Percentiles rank a stretch among this genome's conserved stretches.
Evolutionary conservation across 2,329 filamentous ascomycete genomes (phyloP).

Genomic region (Hymenoscyphus scutula): DNA sequence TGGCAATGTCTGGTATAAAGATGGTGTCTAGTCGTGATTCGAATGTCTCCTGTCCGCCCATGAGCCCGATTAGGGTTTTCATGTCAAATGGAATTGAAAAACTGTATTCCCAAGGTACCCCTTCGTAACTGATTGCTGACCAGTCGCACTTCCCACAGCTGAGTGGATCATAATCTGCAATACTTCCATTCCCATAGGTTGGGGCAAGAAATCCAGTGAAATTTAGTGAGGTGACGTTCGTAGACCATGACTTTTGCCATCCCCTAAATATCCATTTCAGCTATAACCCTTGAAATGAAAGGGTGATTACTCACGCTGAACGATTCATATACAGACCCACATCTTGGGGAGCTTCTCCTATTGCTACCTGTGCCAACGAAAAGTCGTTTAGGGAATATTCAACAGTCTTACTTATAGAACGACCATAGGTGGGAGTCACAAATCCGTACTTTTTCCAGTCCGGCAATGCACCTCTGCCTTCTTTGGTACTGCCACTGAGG

Average conservation of each 20-base stretch:
- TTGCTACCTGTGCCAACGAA: constrained; percentile 60
- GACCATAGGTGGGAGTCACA: constrained; percentile 57
- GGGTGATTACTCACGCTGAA: constrained; percentile 32
- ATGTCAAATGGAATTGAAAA: constrained; percentile 51
- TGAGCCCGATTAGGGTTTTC: constrained; percentile 47
- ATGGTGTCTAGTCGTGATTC: constrained; percentile 45
- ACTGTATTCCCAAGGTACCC: constrained; percentile 3
- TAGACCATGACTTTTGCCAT: constrained; percentile 62
- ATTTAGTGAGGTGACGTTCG: constrained; percentile 43
- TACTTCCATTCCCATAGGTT: constrained; percentile 45
- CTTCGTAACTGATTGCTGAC: constrained; percentile 39
- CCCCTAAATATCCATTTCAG: constrained; percentile 38
- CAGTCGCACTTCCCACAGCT: constrained; percentile 54
- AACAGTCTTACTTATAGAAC: constrained; percentile 59
- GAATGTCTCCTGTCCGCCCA: constrained; percentile 51
- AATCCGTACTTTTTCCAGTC: constrained; percentile 65
- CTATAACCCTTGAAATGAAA: not conserved
- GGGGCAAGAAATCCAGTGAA: constrained; percentile 60
- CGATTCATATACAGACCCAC: constrained; percentile 47
- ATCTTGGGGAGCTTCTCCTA: constrained; percentile 47
- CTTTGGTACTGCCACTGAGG: constrained; percentile 57
- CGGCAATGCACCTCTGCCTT: constrained; percentile 64
- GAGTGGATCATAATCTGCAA: constrained; percentile 42
- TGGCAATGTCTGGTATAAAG: constrained; percentile 45
- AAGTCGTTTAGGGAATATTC: constrained; percentile 71